Evolutionary conservation across 2,329 filamentous ascomycete genomes (phyloP).

Genomic region (Ophiostoma himal-ulmi): DNA sequence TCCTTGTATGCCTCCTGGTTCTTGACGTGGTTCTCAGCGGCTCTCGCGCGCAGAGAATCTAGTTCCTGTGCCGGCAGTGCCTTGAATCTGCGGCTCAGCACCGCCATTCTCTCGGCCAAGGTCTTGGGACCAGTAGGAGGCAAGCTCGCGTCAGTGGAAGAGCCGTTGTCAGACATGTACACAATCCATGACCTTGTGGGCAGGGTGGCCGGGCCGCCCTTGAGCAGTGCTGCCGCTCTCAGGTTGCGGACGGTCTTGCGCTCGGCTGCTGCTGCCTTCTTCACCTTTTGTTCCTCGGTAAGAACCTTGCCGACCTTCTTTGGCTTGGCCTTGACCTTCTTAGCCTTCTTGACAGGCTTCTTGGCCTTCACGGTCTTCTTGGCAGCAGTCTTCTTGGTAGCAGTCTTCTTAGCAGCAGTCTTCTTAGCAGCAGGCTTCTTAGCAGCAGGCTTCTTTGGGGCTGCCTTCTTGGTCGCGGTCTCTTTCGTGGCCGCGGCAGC

Average conservation of each 20-base stretch:
- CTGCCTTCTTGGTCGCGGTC: constrained; percentile 27
- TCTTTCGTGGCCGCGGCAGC: not conserved
- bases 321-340: constrained; percentile 28
- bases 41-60: constrained; percentile 36
- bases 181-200: constrained; percentile 36
- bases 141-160: constrained; percentile 19
- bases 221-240: constrained; percentile 39
- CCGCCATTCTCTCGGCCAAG: constrained; percentile 27
- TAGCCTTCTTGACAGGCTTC: constrained; percentile 20
- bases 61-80: constrained; percentile 37
- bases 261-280: not conserved
- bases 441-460: constrained; percentile 1
- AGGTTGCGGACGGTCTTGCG: constrained; percentile 32
- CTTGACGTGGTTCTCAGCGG: constrained; percentile 37
- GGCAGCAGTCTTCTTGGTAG: not conserved
- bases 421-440: constrained; percentile 24
- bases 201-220: constrained; percentile 34
- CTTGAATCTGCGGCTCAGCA: constrained; percentile 36
- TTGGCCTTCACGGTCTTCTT: constrained; percentile 26
- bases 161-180: constrained; percentile 32
- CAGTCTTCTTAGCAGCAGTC: constrained; percentile 18
- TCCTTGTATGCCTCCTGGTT: constrained; percentile 40
- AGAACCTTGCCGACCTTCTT: constrained; percentile 29
- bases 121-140: constrained; percentile 20
- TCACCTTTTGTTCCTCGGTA: constrained; percentile 37